phyloP scores from a whole-genome alignment of 2,329 filamentous ascomycete genomes.

The Trichoderma brevicompactum region DNA sequence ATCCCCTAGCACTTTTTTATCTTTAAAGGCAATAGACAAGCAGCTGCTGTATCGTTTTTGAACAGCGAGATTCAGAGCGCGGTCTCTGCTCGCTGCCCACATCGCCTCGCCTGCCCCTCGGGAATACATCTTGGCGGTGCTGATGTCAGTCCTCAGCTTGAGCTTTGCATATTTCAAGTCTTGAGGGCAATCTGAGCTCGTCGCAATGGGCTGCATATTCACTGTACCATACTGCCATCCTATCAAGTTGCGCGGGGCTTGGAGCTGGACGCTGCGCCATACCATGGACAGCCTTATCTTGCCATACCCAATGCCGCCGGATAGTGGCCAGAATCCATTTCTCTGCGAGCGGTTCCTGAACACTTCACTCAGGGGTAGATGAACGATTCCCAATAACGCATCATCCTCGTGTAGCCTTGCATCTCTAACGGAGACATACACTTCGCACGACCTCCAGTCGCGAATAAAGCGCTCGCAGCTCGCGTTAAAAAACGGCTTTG shows the following conservation, averaged over 20 bases:
- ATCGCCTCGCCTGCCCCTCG: slow-evolving; percentile 45
- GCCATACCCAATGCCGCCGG: slow-evolving; percentile 74
- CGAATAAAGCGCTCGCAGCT: slow-evolving; percentile 73
- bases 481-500: slow-evolving; percentile 79
- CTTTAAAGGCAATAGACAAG: slow-evolving; percentile 61
- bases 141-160: slow-evolving; percentile 64
- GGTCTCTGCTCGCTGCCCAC: slow-evolving; percentile 59
- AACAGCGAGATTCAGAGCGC: slow-evolving; percentile 56
- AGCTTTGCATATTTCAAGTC: slow-evolving; percentile 52
- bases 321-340: slow-evolving; percentile 67
- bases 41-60: slow-evolving; percentile 60
- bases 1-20: slow-evolving; percentile 40
- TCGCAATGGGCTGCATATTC: slow-evolving; percentile 60
- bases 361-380: slow-evolving; percentile 65
- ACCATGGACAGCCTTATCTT: slow-evolving; percentile 71
- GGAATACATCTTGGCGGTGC: slow-evolving; percentile 62
- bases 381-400: slow-evolving; percentile 70
- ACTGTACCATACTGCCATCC: slow-evolving; percentile 77
- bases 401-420: slow-evolving; percentile 71
- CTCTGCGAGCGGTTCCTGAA: slow-evolving; percentile 67
- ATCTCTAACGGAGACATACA: slow-evolving; percentile 71
- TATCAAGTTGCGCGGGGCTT: slow-evolving; percentile 60
- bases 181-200: slow-evolving; percentile 50
- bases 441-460: slow-evolving; percentile 68
- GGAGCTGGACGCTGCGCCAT: slow-evolving; percentile 70